Base-by-base conservation (phyloP, 2,329 filamentous ascomycete genomes). In the Bipolaris bicolor region DNA sequence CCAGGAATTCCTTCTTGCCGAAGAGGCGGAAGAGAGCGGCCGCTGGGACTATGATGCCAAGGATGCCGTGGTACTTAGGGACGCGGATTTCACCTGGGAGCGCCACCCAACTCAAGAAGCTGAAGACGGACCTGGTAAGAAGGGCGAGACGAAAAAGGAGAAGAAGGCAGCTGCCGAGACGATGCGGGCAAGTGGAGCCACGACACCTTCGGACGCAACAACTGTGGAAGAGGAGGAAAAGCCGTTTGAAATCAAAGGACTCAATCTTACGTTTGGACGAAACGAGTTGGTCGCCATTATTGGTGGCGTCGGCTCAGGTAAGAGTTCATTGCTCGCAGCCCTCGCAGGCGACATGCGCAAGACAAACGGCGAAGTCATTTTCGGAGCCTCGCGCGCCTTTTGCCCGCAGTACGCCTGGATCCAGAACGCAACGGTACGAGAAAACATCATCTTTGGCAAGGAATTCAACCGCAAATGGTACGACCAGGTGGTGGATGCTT, bases 321-420 rank as follows among this genome's bases (percentile, higher is more conserved):
- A 99, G 79, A 95, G 85, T 49, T 97, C 93, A 0, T 79, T 99
- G 1, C 85, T 99, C 2, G 90, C 92, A 33, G 92, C 94, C 0
- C 79, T 99, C 44, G 94, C 93, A 1, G 94, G 95, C 22, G 94
- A 98, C 63, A 98, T 98, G 94, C 87, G 92, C 43, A 90, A 89
- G 74, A 96, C 90, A 0, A 80, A 78, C 3, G 92, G 92, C 10
- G 83, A 89, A 36, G 84, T 96, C 5, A 84, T 86, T 0, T 84
- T 95, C 65, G 91, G 93, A 39, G 91, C 91, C 0, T 88, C 87
- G 3, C 84, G 93, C 60, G 91, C 94, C 0, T 97, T 97, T 69
- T 98, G 95, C 64, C 94, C 94, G 0, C 94, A 99, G 73, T 97
- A 97, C 71, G 91, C 95, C 0, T 99, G 95, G 95, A 97, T 99